Conservation (phyloP, 768 basidiomycete species). For the Leccinum pellstonianum region DNA sequence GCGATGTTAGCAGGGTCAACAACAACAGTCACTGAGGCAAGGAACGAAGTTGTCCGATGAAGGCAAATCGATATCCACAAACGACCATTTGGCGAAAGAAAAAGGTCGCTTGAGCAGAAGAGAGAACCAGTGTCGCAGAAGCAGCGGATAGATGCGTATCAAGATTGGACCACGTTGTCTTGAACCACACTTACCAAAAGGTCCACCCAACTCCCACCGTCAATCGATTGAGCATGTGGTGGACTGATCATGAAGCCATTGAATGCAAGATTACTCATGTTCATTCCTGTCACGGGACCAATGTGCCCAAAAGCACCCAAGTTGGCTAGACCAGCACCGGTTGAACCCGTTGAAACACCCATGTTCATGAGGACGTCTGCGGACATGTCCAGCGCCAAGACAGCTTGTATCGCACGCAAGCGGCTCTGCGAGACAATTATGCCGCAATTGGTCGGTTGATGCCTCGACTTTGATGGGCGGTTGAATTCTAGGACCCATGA, state of each 20-base stretch:
- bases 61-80: neutral
- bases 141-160: neutral
- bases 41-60: neutral
- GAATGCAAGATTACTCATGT: conserved; percentile 28
- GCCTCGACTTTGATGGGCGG: conserved; percentile 20
- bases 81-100: neutral
- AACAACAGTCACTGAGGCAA: neutral
- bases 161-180: neutral
- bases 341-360: conserved; percentile 12
- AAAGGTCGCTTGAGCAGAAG: neutral
- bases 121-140: neutral
- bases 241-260: conserved; percentile 23
- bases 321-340: conserved; percentile 19
- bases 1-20: conserved; percentile 12
- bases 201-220: conserved; percentile 31
- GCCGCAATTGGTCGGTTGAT: conserved; percentile 48
- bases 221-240: conserved; percentile 20
- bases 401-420: conserved; percentile 73
- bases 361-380: conserved; percentile 28
- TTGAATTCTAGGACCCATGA: conserved; percentile 78
- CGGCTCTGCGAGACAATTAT: conserved; percentile 72
- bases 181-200: conserved; percentile 27
- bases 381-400: conserved; percentile 37
- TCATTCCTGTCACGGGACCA: conserved; percentile 18
- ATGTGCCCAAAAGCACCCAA: conserved; percentile 28